Base-by-base conservation (phyloP, 2,329 filamentous ascomycete genomes). In the Ophiostoma tasmaniense region DNA sequence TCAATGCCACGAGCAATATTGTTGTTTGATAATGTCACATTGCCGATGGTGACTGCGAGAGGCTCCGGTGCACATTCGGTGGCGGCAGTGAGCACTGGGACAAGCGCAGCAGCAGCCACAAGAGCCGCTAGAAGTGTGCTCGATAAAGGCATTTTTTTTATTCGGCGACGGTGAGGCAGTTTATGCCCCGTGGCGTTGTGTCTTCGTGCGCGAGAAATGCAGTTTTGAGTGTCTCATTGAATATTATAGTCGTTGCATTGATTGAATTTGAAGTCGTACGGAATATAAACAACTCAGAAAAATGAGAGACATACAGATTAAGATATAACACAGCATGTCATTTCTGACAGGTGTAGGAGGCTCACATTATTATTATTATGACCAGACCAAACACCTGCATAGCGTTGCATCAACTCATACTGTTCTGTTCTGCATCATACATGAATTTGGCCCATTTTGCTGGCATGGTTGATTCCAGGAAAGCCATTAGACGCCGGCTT, bases 21-120 rank as follows among this genome's bases (percentile, higher is more conserved):
- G 33, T 61, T 66, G 62, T 68, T 68, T 3, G 67, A 61, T n/a
- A 68, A 50, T 20, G 67, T 66, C 42, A 68, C 64, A 35, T 68
- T 68, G 33, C 62, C 67, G 20, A 68, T 45, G 14, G 67, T 39
- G 22, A 68, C 35, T 28, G 67, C 67, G 3, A 68, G 33, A 10
- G 64, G 67, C 17, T 35, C 22, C 20, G 67, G 64, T 2, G 45
- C 62, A 35, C 67, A 68, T 6, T 55, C 30, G 8, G 52, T 14
- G 35, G 37, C 55, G 33, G 22, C 35, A 59, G 55, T n/a, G 11
- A 13, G 1, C 11, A 25, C 50, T 17, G 50, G 11, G 8, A 25
- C 22, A 11, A 55, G 22, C 6, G 10, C 50, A 14, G 17, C 7
- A 55, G 17, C 22, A 25, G 22, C n/a, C 4, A 25, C 50, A 55